phyloP scores from a whole-genome alignment of 495 filamentous ascomycete species.

The Annulohypoxylon stygium region DNA sequence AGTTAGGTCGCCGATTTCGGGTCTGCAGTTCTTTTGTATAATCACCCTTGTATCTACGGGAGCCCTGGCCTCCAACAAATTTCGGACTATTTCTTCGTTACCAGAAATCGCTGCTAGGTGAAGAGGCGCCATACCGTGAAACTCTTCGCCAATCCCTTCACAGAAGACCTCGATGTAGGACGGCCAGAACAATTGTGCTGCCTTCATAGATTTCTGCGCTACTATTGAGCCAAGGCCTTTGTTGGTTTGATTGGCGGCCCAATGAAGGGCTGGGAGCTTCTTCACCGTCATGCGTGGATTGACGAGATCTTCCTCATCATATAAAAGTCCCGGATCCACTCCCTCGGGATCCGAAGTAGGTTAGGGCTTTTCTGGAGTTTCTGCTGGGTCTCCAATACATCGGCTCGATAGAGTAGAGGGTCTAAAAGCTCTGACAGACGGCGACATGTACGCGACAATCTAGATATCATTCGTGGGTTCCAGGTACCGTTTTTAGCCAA shows the following conservation, averaged over 20 bases:
- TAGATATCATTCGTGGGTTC: slow-evolving; percentile 1
- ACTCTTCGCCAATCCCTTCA: background rate
- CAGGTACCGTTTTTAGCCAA: background rate
- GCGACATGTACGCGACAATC: slow-evolving; percentile 3
- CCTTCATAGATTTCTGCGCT: background rate
- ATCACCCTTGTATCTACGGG: background rate
- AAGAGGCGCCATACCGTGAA: background rate
- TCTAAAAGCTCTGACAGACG: background rate
- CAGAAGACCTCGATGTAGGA: background rate
- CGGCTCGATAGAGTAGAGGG: slow-evolving; percentile 9
- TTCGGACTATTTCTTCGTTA: background rate
- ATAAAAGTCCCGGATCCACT: too few relatives aligned
- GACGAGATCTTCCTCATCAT: background rate
- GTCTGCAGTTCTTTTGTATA: background rate
- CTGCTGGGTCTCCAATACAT: background rate
- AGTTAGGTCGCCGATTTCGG: background rate
- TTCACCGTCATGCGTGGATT: background rate
- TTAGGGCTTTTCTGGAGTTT: background rate
- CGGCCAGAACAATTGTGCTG: background rate
- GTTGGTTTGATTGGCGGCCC: background rate
- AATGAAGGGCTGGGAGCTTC: background rate
- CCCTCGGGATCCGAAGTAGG: background rate
- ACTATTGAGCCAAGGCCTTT: background rate
- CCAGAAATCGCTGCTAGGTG: background rate
- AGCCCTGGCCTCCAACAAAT: background rate